These are phyloP conservation scores for Cicer bijugum DNA, from an alignment of 306 rosid species.

Conservation along the genomic window DNA sequence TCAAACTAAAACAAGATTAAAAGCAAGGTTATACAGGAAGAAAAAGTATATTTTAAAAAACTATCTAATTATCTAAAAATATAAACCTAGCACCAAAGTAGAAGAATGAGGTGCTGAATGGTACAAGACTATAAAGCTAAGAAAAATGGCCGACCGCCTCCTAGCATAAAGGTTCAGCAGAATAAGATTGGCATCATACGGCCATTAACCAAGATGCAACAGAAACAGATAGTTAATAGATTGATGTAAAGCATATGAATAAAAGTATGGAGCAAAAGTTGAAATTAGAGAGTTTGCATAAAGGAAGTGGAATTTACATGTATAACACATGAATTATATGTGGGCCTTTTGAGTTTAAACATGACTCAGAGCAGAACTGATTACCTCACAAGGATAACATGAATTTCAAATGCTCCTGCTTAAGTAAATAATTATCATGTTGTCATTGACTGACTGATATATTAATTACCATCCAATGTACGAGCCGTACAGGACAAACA, in stretches of 20 bases:
- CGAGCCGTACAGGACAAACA: not conserved
- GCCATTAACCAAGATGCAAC: slow-evolving; percentile 28
- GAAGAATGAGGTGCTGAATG: slow-evolving; percentile 7
- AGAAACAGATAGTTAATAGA: slow-evolving; percentile 14
- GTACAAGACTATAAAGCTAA: slow-evolving; percentile 31
- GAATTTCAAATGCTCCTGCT: not conserved
- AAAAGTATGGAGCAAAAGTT: not conserved
- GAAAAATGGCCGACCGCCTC: slow-evolving; percentile 28
- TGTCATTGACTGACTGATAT: not conserved
- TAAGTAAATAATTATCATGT: not conserved
- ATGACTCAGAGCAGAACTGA: slow-evolving; percentile 6
- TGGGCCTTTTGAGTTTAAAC: slow-evolving; percentile 28
- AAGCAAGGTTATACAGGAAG: slow-evolving; percentile 1
- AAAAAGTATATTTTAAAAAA: not conserved
- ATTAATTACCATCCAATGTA: slow-evolving; percentile 13
- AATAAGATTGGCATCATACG: slow-evolving; percentile 17
- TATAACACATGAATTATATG: slow-evolving; percentile 21
- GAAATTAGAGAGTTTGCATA: slow-evolving; percentile 27
- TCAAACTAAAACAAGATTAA: slow-evolving; percentile 58
- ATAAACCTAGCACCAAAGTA: slow-evolving; percentile 17
- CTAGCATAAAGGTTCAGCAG: slow-evolving; percentile 2
- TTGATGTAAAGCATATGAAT: slow-evolving; percentile 6
- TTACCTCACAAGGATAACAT: slow-evolving; percentile 9
- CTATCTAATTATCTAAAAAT: slow-evolving; percentile 14
- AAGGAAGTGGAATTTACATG: slow-evolving; percentile 18